Conservation (phyloP, 2,329 filamentous ascomycete species). For the Aplosporella prunicola region DNA sequence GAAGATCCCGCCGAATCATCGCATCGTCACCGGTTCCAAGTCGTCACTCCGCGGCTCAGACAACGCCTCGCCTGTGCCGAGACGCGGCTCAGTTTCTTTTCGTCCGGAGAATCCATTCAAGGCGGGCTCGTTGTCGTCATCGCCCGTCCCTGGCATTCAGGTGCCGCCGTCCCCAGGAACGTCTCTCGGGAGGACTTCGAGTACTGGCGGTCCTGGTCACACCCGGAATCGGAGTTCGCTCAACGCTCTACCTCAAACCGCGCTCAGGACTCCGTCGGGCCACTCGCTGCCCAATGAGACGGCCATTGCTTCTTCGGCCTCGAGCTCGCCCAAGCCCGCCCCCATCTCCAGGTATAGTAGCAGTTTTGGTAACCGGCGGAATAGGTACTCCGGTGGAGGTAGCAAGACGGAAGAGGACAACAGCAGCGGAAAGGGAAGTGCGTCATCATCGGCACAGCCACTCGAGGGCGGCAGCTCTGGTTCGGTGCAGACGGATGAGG, state of each 20-base stretch:
- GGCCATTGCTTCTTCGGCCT: constrained; percentile 54
- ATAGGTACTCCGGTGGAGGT: constrained; percentile 61
- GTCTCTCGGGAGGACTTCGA: constrained; percentile 30
- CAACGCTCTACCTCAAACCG: constrained; percentile 66
- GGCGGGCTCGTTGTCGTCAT: constrained; percentile 85
- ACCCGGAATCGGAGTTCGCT: constrained; percentile 62
- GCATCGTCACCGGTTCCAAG: constrained; percentile 39
- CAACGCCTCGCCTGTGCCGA: constrained; percentile 39
- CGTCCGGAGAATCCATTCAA: constrained; percentile 70
- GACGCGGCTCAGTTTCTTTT: constrained; percentile 79
- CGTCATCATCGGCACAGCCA: constrained; percentile 54
- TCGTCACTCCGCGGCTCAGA: constrained; percentile 44
- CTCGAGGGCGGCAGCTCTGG: constrained; percentile 48
- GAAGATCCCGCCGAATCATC: constrained; percentile 37
- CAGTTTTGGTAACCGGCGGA: constrained; percentile 81
- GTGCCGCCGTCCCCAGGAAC: constrained; percentile 46
- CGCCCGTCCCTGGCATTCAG: constrained; percentile 51
- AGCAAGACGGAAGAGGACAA: constrained; percentile 63
- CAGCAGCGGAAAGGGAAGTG: constrained; percentile 72
- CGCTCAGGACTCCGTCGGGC: constrained; percentile 54
- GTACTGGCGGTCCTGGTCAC: constrained; percentile 30
- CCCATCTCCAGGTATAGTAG: constrained; percentile 82
- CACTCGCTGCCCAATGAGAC: constrained; percentile 46
- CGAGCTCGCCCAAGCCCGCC: constrained; percentile 69
- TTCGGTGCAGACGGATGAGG: constrained; percentile 69